Percentiles rank a stretch among this genome's conserved stretches.
Conservation (phyloP, 2,329 filamentous ascomycete species). For the Didymella pinodella region DNA sequence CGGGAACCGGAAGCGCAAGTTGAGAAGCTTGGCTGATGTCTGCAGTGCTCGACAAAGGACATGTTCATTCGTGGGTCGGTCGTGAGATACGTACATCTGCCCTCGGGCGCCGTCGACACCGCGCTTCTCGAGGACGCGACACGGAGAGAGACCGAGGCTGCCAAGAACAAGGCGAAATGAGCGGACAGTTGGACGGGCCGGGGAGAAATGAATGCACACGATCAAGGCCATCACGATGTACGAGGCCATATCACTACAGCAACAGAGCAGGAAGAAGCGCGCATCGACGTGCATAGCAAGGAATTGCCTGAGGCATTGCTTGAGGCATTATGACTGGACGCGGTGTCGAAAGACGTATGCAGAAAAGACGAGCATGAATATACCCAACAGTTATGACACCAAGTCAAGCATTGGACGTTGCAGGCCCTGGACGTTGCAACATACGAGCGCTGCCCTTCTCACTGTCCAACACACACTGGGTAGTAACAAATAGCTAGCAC, state of each 20-base stretch:
- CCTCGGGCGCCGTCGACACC: slow-evolving; percentile 81
- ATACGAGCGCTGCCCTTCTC: not conserved
- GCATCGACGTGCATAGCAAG: not conserved
- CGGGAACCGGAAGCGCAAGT: not conserved
- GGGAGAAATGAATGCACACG: not conserved
- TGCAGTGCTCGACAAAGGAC: slow-evolving; percentile 82
- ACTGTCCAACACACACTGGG: not conserved
- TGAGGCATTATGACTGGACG: not conserved
- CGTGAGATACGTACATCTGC: slow-evolving; percentile 90
- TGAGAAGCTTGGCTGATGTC: slow-evolving; percentile 13
- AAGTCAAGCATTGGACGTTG: not conserved
- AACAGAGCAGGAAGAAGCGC: not conserved
- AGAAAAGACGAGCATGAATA: slow-evolving; percentile 1
- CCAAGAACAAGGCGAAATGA: slow-evolving; percentile 51
- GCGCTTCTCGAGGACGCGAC: slow-evolving; percentile 88
- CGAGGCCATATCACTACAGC: not conserved
- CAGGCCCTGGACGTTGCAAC: not conserved
- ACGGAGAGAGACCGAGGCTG: slow-evolving; percentile 47
- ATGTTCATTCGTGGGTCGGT: slow-evolving; percentile 95
- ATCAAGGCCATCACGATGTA: not conserved
- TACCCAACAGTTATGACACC: slow-evolving; percentile 1
- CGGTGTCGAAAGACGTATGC: not conserved
- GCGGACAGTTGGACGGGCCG: not conserved
- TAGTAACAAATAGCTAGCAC: no score
- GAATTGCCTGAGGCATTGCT: not conserved